These are phyloP conservation scores for Cupressus sempervirens DNA, from an alignment of 75 land plant genomes.

Conservation along the genomic window DNA sequence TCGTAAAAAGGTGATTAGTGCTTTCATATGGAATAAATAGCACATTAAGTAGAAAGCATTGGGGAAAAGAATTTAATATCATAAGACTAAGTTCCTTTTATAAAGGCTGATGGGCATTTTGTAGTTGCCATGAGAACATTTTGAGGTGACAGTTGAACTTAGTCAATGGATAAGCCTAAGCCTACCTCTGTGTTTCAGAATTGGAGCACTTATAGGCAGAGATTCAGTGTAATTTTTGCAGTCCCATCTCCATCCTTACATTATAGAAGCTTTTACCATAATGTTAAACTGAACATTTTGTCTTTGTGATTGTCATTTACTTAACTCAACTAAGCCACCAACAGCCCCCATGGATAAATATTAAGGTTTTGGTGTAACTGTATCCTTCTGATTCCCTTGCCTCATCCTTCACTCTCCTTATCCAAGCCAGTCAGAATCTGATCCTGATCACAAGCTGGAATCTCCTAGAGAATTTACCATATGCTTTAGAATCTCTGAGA, in stretches of 20 bases:
- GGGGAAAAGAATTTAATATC: not conserved
- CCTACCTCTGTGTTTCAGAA: not conserved
- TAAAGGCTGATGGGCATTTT: not conserved
- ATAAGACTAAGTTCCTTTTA: not conserved
- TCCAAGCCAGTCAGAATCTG: not conserved
- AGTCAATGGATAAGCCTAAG: not conserved
- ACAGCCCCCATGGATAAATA: not conserved
- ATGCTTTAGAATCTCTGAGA: not conserved
- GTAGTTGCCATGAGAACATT: not conserved
- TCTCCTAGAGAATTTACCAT: not conserved
- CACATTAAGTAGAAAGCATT: not conserved
- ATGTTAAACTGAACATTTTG: not conserved
- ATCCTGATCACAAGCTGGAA: not conserved
- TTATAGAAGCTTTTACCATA: too few species aligned
- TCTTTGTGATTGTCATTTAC: not conserved
- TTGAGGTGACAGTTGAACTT: not conserved
- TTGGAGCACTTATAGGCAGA: not conserved
- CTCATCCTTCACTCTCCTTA: not conserved
- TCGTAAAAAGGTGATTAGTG: too few species aligned
- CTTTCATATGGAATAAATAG: not conserved
- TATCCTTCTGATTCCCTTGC: not conserved
- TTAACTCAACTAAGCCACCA: not conserved
- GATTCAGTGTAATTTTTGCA: not conserved
- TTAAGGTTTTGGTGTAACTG: not conserved
- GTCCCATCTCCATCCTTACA: not conserved